Percentiles rank a stretch among this genome's conserved stretches.
Conservation (phyloP, 495 filamentous ascomycete genomes). For the Parathielavia appendiculata region DNA sequence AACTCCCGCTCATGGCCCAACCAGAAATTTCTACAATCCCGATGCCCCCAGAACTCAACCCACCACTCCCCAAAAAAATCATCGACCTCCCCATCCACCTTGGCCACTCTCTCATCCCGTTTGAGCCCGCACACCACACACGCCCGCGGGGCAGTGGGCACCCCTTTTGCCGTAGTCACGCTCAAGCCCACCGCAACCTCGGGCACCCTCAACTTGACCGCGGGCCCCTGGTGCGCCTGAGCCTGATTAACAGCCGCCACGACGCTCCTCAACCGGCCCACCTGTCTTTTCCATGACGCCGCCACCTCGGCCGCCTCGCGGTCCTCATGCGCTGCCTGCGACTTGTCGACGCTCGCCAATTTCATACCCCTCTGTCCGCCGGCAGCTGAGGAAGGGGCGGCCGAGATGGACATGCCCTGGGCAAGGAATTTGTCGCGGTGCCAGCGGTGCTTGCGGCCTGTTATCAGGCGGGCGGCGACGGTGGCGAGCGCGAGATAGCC, state of each 20-base stretch:
- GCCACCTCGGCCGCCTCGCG: constrained; percentile 79
- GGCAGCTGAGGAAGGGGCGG: constrained; percentile 37
- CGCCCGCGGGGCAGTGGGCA: constrained; percentile 62
- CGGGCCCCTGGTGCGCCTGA: constrained; percentile 20
- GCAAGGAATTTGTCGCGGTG: constrained; percentile 79
- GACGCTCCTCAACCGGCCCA: constrained; percentile 57
- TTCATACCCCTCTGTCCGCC: constrained; percentile 79
- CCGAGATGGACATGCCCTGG: constrained; percentile 83
- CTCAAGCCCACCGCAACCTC: constrained; percentile 60
- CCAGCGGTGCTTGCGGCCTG: constrained; percentile 82
- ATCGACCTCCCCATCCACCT: constrained; percentile 69
- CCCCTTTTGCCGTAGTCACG: constrained; percentile 59
- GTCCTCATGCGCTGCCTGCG: constrained; percentile 76
- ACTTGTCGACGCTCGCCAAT: constrained; percentile 71
- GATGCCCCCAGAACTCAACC: constrained; percentile 83
- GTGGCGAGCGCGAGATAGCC: constrained; percentile 53
- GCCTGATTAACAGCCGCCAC: constrained; percentile 49
- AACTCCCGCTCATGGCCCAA: constrained; percentile 61
- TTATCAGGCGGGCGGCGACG: constrained; percentile 73
- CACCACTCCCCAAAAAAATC: constrained; percentile 97
- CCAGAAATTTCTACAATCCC: constrained; percentile 81
- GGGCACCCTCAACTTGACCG: constrained; percentile 50
- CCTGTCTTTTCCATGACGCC: constrained; percentile 61
- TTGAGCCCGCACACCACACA: constrained; percentile 87
- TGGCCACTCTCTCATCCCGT: constrained; percentile 72